Percentiles rank a stretch among this genome's conserved stretches.
Conservation (phyloP, 148 eudicot genomes). For the Polygonum maritimum region DNA sequence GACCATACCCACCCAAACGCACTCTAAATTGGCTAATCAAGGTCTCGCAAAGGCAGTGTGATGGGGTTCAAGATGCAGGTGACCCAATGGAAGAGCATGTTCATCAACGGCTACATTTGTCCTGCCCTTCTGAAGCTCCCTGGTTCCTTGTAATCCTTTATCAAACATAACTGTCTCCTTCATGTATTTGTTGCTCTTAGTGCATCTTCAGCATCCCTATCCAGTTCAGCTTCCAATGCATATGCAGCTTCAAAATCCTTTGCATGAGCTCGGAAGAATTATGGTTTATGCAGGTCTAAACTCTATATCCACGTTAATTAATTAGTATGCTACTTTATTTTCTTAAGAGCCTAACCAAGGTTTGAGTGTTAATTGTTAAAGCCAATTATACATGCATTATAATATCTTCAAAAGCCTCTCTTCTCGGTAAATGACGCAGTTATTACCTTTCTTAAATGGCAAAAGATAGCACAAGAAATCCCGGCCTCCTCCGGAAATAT, state of each 20-base stretch:
- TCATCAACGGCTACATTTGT: constrained; percentile 40
- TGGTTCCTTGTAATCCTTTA: constrained; percentile 30
- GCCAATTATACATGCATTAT: constrained; percentile 20
- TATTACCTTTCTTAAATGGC: too few species aligned
- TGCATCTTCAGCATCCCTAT: constrained; percentile 49
- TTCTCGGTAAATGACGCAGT: constrained; percentile 28
- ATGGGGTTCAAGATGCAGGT: constrained; percentile 66
- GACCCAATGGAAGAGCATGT: constrained; percentile 37
- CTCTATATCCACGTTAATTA: not conserved
- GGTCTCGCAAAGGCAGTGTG: constrained; percentile 60
- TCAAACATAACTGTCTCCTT: constrained; percentile 43
- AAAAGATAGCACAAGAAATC: not conserved
- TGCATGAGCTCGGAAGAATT: constrained; percentile 22
- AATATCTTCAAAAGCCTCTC: constrained; percentile 38
- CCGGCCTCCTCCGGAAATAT: not conserved
- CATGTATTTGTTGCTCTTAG: constrained; percentile 35
- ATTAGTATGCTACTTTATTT: not conserved
- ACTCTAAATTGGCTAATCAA: constrained; percentile 10
- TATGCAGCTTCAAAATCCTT: constrained; percentile 41
- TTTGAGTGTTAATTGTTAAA: constrained; percentile 16
- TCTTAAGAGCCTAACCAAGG: not conserved
- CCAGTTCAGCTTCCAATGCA: constrained; percentile 36
- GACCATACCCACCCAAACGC: too few species aligned
- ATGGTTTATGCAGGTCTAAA: not conserved
- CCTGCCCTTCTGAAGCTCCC: constrained; percentile 54